These are phyloP conservation scores for Irpex lacteus DNA, from an alignment of 1,284 basidiomycete genomes.

Conservation along the genomic window DNA sequence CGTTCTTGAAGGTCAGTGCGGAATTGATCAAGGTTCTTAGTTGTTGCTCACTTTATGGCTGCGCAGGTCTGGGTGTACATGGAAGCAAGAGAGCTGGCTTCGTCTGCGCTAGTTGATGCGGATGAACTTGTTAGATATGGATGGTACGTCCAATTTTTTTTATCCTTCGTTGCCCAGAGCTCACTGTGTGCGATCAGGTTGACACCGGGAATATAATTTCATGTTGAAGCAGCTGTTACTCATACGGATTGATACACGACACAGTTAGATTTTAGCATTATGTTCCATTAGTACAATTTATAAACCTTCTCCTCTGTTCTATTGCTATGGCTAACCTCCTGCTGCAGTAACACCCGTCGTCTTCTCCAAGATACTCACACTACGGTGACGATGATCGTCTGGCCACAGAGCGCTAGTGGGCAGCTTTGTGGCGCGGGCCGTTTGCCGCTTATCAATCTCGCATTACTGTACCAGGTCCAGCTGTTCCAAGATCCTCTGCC, in stretches of 20 bases:
- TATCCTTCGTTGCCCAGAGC: background rate
- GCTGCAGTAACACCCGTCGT: too few relatives aligned
- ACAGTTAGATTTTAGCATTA: background rate
- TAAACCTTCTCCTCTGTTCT: background rate
- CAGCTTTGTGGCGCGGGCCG: background rate
- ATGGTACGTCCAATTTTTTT: slow-evolving; percentile 44
- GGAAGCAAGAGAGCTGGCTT: slow-evolving; percentile 85
- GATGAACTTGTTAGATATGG: slow-evolving; percentile 80
- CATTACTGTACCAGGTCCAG: background rate
- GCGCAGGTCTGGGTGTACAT: slow-evolving; percentile 85
- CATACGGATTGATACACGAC: background rate
- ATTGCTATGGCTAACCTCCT: background rate
- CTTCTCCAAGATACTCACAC: too few relatives aligned
- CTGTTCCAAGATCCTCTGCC: background rate
- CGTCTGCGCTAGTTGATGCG: slow-evolving; percentile 69
- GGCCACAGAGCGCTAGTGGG: background rate
- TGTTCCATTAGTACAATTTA: background rate
- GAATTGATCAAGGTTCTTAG: background rate
- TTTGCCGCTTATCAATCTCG: background rate
- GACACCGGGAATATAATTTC: slow-evolving; percentile 16
- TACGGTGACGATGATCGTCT: background rate
- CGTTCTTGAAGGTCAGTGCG: slow-evolving; percentile 75
- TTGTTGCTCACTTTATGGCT: background rate
- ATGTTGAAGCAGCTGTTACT: background rate
- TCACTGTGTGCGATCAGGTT: slow-evolving; percentile 22